These are phyloP conservation scores for Stevia rebaudiana DNA, from an alignment of 140 eudicot genomes.

Conservation along the genomic window DNA sequence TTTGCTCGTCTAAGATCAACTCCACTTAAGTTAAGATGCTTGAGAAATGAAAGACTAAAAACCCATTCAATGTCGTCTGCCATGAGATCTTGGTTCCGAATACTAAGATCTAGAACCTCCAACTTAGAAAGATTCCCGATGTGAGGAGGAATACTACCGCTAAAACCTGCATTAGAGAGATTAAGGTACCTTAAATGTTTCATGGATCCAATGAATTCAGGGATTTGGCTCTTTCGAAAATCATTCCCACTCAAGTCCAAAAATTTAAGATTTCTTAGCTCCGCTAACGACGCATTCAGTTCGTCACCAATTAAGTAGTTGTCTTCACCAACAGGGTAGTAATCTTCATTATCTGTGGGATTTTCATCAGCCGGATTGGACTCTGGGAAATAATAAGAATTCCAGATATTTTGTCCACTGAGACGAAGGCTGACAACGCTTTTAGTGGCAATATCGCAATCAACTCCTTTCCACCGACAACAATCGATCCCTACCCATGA, in stretches of 20 bases:
- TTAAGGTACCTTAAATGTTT: conserved; percentile 5
- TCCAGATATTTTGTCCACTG: not conserved
- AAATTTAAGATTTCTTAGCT: not conserved
- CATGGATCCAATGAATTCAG: conserved; percentile 12
- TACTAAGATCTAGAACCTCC: not conserved
- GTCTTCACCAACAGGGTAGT: not conserved
- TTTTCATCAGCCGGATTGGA: not conserved
- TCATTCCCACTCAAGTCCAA: conserved; percentile 5
- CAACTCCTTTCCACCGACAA: conserved; percentile 12
- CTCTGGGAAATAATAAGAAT: not conserved
- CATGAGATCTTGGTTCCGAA: not conserved
- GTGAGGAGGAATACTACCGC: conserved; percentile 13
- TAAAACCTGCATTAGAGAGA: conserved; percentile 6
- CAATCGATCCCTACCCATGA: conserved; percentile 10
- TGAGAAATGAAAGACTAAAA: conserved; percentile 4
- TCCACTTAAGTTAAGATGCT: conserved; percentile 7
- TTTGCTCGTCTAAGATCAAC: not conserved
- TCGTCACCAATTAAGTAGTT: not conserved
- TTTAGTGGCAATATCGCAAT: not conserved
- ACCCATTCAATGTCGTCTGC: not conserved
- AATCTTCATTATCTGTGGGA: not conserved
- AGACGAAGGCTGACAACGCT: conserved; percentile 9
- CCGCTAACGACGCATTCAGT: not conserved
- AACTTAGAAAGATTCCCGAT: conserved; percentile 3
- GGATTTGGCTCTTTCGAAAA: not conserved